Base-by-base conservation (phyloP, 306 rosid genomes). In the Corylus americana region DNA sequence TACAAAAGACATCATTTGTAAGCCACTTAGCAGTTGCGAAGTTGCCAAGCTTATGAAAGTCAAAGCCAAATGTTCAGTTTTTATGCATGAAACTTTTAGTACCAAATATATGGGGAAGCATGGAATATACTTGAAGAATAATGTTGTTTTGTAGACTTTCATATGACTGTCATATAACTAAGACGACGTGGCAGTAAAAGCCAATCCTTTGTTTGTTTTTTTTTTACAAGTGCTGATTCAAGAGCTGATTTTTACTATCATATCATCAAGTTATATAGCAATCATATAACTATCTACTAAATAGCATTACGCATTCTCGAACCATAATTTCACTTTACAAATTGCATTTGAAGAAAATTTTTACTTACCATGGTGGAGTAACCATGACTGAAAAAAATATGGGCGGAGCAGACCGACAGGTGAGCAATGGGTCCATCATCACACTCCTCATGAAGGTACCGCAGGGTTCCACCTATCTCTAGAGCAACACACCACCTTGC, bases 371-470 rank as follows among this genome's bases (percentile, higher is more conserved):
- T 61, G 45, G 77, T 72, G 25, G 86, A 78, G 49, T 75, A 44
- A n/a, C 45, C 27, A 50, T 59, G 80, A 45, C 83, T 69, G 70
- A 74, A 73, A 14, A 51, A 4, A 70, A 70, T 39, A 39, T 44
- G 29, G 63, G 0, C 22, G 5, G 77, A 53, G 53, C 70, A 11
- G 18, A 83, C 55, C 16, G 74, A 79, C 8, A 74, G 76, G 74
- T 79, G 80, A 70, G 61, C 48, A 47, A 83, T 83, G 11, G 70
- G 74, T 53, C 74, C 83, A 20, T 83, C 83, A 39, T 55, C 70
- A 61, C 83, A 83, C 59, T 83, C 86, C 55, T 83, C 80, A 13
- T 83, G 83, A 63, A 83, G 86, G 72, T 83, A 75, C 17, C 80
- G 83, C 74, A 83, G 72, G 83, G 78, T 59, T 51, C 75, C 62